A percentile compares a stretch with the other conserved stretches of the same genome.
Conservation (phyloP, 768 basidiomycete species). For the Megacollybia marginata region DNA sequence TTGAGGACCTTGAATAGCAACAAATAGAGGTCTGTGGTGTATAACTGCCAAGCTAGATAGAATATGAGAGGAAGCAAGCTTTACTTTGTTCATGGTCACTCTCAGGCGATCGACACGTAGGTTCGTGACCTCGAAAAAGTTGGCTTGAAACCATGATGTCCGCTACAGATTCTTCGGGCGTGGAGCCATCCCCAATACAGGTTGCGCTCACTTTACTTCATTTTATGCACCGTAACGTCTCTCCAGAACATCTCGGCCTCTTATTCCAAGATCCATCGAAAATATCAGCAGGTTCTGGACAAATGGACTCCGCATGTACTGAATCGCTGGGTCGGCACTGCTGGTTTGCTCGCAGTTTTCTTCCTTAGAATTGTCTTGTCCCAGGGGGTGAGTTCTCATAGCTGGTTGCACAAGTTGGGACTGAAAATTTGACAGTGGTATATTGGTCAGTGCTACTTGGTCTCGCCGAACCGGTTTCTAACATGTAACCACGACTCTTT, state of each 20-base stretch:
- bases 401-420: no score
- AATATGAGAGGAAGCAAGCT: conserved; percentile 31
- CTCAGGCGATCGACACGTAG: no score
- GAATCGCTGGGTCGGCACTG: conserved; percentile 83
- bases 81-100: conserved; percentile 15
- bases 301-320: conserved; percentile 83
- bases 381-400: conserved; percentile 72
- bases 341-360: conserved; percentile 67
- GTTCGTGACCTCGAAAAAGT: no score
- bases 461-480: background rate
- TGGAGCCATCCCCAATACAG: conserved; percentile 37
- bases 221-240: no score
- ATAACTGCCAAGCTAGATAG: conserved; percentile 21
- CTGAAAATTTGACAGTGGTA: conserved; percentile 3
- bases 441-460: conserved; percentile 3
- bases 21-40: conserved; percentile 54
- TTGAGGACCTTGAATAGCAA: conserved; percentile 90
- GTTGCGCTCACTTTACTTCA: no score
- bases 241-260: conserved; percentile 33
- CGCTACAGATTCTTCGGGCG: conserved; percentile 26
- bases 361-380: conserved; percentile 78
- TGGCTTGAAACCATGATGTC: conserved; percentile 35
- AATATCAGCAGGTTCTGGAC: conserved; percentile 88
- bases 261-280: conserved; percentile 53
- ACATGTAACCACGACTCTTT: background rate